Evolutionary conservation across 768 basidiomycete genomes (phyloP).

Genomic region (Trametes coccinea): DNA sequence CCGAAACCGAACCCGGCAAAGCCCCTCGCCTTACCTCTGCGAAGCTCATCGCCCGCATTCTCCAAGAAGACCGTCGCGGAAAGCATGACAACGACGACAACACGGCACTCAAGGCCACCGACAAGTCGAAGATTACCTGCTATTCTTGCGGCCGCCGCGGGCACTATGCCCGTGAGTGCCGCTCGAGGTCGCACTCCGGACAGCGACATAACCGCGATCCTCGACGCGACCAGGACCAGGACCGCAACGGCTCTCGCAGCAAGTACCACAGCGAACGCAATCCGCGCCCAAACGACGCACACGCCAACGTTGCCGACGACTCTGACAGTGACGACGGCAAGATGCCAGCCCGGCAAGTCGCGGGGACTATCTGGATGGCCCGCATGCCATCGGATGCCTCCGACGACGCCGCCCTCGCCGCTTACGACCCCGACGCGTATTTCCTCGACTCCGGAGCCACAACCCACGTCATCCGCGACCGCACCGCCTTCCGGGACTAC

Average conservation of each 20-base stretch:
- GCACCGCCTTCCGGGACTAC: slow-evolving; percentile 8
- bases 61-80: slow-evolving; percentile 12
- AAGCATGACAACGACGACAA: not conserved
- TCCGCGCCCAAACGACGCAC: too few species aligned
- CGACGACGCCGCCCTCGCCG: slow-evolving; percentile 4
- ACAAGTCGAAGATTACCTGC: not conserved
- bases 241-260: not conserved
- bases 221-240: too few species aligned
- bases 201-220: not conserved
- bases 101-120: slow-evolving; percentile 4
- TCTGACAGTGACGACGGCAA: too few species aligned
- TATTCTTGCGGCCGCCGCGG: slow-evolving; percentile 8
- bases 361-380: slow-evolving; percentile 2
- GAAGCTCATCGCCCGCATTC: slow-evolving; percentile 23
- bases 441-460: slow-evolving; percentile 20
- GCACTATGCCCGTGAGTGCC: slow-evolving; percentile 5
- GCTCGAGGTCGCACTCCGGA: not conserved
- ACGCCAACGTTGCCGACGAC: not conserved
- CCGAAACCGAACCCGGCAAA: not conserved
- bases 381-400: not conserved
- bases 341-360: too few species aligned
- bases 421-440: slow-evolving; percentile 8
- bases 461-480: slow-evolving; percentile 6
- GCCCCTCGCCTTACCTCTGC: slow-evolving; percentile 4
- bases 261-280: not conserved